Evolutionary conservation across 495 filamentous ascomycete genomes (phyloP).

Genomic region (Penicillium argentinense): DNA sequence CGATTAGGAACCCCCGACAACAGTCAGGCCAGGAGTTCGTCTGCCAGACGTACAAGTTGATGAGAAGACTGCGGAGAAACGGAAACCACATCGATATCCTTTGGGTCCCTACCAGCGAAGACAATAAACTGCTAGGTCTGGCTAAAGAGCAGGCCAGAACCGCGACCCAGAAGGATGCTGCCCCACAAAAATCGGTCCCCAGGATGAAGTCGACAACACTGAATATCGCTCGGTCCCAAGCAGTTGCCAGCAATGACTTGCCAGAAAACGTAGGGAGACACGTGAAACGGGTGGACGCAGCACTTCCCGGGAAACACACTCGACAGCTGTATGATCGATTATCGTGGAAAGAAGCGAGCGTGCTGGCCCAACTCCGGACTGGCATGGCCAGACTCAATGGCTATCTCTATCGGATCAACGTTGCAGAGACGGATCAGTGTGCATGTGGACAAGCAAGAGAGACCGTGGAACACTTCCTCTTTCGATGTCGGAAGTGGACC

Average conservation of each 20-base stretch:
- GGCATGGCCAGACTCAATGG: conserved; percentile 1
- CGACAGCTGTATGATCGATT: too few species aligned
- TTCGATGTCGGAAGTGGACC: background rate
- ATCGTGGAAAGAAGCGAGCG: too few species aligned
- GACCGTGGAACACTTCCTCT: too few species aligned
- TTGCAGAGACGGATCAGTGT: too few species aligned
- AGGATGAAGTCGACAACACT: background rate
- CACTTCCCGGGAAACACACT: background rate
- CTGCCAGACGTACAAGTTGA: background rate
- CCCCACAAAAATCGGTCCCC: background rate
- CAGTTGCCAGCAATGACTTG: background rate
- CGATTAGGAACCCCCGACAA: too few species aligned
- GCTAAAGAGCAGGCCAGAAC: background rate
- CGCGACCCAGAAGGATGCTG: background rate
- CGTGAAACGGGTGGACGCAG: background rate
- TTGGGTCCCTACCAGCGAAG: background rate
- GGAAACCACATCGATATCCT: background rate
- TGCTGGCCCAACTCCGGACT: too few species aligned
- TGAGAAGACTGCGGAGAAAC: background rate
- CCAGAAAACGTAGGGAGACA: background rate
- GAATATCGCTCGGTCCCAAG: background rate
- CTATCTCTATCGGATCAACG: too few species aligned
- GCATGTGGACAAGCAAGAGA: too few species aligned
- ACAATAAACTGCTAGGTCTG: background rate
- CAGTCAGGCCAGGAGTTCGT: background rate